Conservation (phyloP, 139 green algal genomes). For the Picochlorum sp. region DNA sequence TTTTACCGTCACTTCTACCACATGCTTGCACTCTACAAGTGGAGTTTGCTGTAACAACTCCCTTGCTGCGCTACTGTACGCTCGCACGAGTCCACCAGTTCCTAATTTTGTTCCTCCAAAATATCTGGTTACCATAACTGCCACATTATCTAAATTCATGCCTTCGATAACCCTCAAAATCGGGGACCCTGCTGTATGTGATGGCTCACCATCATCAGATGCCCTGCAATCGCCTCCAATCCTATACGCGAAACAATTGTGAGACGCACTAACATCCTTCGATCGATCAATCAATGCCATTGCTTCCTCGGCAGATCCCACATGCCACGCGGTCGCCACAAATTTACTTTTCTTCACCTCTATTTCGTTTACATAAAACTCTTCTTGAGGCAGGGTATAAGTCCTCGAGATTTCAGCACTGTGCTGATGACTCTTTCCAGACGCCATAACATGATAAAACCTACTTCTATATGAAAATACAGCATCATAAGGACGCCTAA, state of each 20-base stretch:
- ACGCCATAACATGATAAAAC: too few species aligned
- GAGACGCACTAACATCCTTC: constrained; percentile 44
- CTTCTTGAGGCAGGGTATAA: not conserved
- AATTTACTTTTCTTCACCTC: constrained; percentile 70
- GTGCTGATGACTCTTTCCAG: too few species aligned
- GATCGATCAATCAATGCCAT: constrained; percentile 31
- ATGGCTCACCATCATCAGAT: constrained; percentile 81
- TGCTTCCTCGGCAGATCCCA: constrained; percentile 37
- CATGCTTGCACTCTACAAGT: constrained; percentile 21
- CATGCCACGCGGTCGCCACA: constrained; percentile 55
- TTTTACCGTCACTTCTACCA: constrained; percentile 10
- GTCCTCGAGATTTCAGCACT: not conserved
- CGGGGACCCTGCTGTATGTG: constrained; percentile 68
- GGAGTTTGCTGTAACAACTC: constrained; percentile 50
- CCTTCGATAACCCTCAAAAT: constrained; percentile 76
- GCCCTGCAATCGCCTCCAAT: constrained; percentile 32
- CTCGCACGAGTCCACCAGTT: constrained; percentile 67
- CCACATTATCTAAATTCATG: constrained; percentile 53
- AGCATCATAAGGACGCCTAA: too few species aligned
- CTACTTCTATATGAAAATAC: too few species aligned
- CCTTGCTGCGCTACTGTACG: constrained; percentile 65
- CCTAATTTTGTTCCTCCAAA: constrained; percentile 84
- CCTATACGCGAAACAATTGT: constrained; percentile 76
- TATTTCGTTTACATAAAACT: not conserved
- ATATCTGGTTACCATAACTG: constrained; percentile 68